Conservation (phyloP, 345 rosid species). For the Arabidopsis suecica region DNA sequence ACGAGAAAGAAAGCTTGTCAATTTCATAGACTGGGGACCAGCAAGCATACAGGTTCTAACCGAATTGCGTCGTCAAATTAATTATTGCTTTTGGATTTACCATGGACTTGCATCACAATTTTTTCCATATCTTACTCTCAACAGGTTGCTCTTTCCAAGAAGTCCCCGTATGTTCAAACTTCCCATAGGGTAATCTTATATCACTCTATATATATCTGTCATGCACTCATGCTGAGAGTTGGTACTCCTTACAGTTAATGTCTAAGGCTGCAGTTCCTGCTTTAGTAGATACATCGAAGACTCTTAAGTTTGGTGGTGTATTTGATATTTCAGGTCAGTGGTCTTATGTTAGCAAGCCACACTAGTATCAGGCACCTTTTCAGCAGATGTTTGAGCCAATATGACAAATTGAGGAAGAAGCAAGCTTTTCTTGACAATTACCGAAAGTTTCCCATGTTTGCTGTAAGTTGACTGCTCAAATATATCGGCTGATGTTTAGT, state of each 20-base stretch:
- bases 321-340: slow-evolving; percentile 3
- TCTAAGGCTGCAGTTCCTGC: neutral
- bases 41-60: slow-evolving; percentile 90
- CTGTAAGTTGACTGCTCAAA: slow-evolving; percentile 13
- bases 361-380: slow-evolving; percentile 1
- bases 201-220: neutral
- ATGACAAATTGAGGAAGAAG: neutral
- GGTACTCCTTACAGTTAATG: neutral
- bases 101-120: slow-evolving; percentile 14
- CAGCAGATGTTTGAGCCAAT: neutral
- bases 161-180: slow-evolving; percentile 2
- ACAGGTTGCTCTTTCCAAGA: neutral
- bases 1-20: slow-evolving; percentile 97
- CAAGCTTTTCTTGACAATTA: slow-evolving; percentile 10
- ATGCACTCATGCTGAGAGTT: neutral
- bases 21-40: slow-evolving; percentile 99
- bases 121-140: neutral
- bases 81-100: slow-evolving; percentile 28
- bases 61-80: slow-evolving; percentile 3
- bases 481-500: slow-evolving; percentile 2
- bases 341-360: slow-evolving; percentile 3
- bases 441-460: neutral
- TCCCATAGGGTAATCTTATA: neutral
- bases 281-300: neutral
- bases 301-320: neutral